phyloP scores from a whole-genome alignment of 371 early-diverging fungal genomes.

The Phascolomyces articulosus region DNA sequence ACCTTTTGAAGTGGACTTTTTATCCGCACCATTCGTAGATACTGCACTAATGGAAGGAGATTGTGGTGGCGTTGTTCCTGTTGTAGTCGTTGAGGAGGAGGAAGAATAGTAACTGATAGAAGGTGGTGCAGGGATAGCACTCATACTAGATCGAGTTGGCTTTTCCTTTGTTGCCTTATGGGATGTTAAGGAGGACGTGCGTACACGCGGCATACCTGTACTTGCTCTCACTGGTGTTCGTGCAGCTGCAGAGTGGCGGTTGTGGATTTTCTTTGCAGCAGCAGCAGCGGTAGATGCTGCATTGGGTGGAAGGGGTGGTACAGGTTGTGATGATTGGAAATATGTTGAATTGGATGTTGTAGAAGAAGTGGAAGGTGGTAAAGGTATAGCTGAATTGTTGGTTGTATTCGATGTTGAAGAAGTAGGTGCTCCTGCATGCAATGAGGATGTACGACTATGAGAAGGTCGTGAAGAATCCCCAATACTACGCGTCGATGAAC shows the following conservation, averaged over 20 bases:
- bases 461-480: slow-evolving; percentile 9
- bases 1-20: slow-evolving; percentile 10
- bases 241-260: slow-evolving; percentile 18
- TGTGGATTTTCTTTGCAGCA: slow-evolving; percentile 12
- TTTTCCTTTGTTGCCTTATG: slow-evolving; percentile 12
- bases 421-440: slow-evolving; percentile 6
- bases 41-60: slow-evolving; percentile 3
- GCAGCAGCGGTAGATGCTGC: slow-evolving; percentile 2
- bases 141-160: slow-evolving; percentile 3
- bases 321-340: slow-evolving; percentile 5
- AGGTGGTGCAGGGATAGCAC: not conserved
- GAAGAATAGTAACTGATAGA: not conserved
- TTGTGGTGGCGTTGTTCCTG: not conserved
- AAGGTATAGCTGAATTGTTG: slow-evolving; percentile 4
- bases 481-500: slow-evolving; percentile 15
- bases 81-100: not conserved
- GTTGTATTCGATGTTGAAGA: too few species aligned
- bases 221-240: slow-evolving; percentile 16
- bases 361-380: not conserved
- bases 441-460: slow-evolving; percentile 15
- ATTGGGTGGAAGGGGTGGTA: slow-evolving; percentile 8
- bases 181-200: slow-evolving; percentile 26
- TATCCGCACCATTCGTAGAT: not conserved
- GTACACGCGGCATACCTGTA: slow-evolving; percentile 23
- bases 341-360: slow-evolving; percentile 1